Base-by-base conservation (phyloP, 208 protist species). In the Herpetomonas samuelpessoai region DNA sequence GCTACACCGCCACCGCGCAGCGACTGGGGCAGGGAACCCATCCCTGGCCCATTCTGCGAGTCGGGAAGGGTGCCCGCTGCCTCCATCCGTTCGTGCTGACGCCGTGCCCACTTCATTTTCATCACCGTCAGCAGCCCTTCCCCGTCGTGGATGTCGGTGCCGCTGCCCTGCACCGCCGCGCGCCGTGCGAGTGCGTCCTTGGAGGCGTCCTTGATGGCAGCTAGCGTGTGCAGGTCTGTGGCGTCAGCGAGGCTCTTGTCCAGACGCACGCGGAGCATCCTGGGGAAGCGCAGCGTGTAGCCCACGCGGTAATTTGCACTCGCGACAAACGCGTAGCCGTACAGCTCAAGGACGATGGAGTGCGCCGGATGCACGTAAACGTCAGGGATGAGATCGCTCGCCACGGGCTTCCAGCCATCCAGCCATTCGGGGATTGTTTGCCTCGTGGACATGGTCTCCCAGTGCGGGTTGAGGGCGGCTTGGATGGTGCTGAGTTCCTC, bases 211-310 rank as follows among this genome's bases (percentile, higher is more conserved):
- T 49, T 58, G 25, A 81, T 68, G 1, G 16, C 26, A 6, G 3
- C 12, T 19, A 78, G 26, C 30, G 56, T 45, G 6, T 31, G 2
- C 30, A 73, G 18, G 41, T 62, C 61, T 19, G 71, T 72, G 9
- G 67, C 65, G 46, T 83, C 75, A 6, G 19, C 28, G 19, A 63
- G 26, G 41, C 39, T 60, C 62, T 88, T 91, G 60, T 86, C 77
- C 55, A 44, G 66, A 2, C 77, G 76, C 16, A 88, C 62, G 12
- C 57, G 55, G 51, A 67, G 35, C 54, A 88, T 67, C n/a, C 75
- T 68, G 3, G 83, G 82, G 53, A 90, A 92, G 39, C 77, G 61
- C 0, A 88, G 45, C 10, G 82, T 88, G 57, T 68, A 74, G 7
- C 74, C 71, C 24, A 74, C 60, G 4, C 72, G 58, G 47, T 71